These are phyloP conservation scores for Pseudonitzschia multiseries DNA, from an alignment of 108 stramenopile genomes.

Conservation along the genomic window DNA sequence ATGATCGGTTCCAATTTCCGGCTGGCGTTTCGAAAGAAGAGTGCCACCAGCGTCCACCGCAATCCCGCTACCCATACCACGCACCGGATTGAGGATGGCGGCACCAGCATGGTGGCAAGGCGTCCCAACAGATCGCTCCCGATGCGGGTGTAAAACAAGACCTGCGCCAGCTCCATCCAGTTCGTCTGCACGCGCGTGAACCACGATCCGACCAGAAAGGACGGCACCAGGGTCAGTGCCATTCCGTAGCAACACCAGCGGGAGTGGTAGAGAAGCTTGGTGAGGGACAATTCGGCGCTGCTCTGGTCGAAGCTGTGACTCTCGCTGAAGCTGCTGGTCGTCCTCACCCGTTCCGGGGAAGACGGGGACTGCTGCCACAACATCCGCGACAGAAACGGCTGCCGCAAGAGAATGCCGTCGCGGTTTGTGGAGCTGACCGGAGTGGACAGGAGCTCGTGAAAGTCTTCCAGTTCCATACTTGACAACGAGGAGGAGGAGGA, in stretches of 20 bases:
- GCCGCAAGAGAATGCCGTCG: background rate
- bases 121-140: conserved; percentile 36
- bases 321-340: background rate
- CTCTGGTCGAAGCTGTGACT: background rate
- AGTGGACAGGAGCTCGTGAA: background rate
- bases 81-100: conserved; percentile 3
- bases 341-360: background rate
- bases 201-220: conserved; percentile 48
- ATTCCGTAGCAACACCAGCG: conserved; percentile 24
- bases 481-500: background rate
- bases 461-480: background rate
- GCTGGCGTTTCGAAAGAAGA: conserved; percentile 39
- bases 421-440: background rate
- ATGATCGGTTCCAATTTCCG: background rate
- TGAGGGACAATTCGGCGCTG: conserved; percentile 19
- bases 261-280: conserved; percentile 20
- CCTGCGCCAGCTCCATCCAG: conserved; percentile 32
- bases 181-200: conserved; percentile 42
- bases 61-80: background rate
- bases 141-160: conserved; percentile 45
- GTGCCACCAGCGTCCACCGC: conserved; percentile 26
- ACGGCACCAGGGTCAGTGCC: conserved; percentile 33
- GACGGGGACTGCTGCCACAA: too few relatives aligned
- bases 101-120: conserved; percentile 30
- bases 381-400: background rate